These are phyloP conservation scores for Pleomassaria siparia DNA, from an alignment of 2,329 filamentous ascomycete genomes.

Conservation along the genomic window DNA sequence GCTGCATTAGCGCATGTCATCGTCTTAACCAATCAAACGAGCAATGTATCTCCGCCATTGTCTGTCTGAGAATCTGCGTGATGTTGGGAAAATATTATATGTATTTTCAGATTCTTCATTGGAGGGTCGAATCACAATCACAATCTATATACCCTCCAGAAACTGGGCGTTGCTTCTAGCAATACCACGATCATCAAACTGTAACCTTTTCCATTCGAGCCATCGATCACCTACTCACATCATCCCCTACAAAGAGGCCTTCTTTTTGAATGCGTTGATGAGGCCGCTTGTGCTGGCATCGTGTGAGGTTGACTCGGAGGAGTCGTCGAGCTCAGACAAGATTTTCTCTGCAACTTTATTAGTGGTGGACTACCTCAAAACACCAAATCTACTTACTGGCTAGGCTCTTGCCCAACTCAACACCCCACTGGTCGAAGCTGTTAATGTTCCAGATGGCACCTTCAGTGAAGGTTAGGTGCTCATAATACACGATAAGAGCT, in stretches of 20 bases:
- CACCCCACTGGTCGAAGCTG: slow-evolving; percentile 99
- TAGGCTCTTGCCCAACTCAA: slow-evolving; percentile 93
- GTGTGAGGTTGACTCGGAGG: slow-evolving; percentile 71
- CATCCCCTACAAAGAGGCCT: slow-evolving; percentile 47
- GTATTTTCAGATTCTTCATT: slow-evolving; percentile 5
- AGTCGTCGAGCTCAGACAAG: slow-evolving; percentile 73
- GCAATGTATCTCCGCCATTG: too few relatives aligned
- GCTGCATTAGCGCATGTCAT: neutral
- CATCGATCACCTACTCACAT: slow-evolving; percentile 7
- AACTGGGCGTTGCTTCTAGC: slow-evolving; percentile 6
- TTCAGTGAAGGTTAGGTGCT: slow-evolving; percentile 97
- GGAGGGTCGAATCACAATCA: slow-evolving; percentile 5
- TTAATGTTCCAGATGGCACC: slow-evolving; percentile 99
- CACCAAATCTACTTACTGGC: slow-evolving; percentile 68
- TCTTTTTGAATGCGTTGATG: slow-evolving; percentile 90
- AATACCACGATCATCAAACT: neutral
- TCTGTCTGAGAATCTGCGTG: too few relatives aligned
- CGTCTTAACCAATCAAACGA: neutral
- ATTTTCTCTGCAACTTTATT: slow-evolving; percentile 49
- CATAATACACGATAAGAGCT: slow-evolving; percentile 97
- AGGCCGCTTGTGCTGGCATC: slow-evolving; percentile 87
- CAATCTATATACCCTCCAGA: slow-evolving; percentile 10
- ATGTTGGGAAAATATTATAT: neutral
- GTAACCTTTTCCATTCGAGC: neutral
- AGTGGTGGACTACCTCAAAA: slow-evolving; percentile 1